These are phyloP conservation scores for Onygenales sp. DNA, from an alignment of 2,329 filamentous ascomycete species.

Conservation along the genomic window DNA sequence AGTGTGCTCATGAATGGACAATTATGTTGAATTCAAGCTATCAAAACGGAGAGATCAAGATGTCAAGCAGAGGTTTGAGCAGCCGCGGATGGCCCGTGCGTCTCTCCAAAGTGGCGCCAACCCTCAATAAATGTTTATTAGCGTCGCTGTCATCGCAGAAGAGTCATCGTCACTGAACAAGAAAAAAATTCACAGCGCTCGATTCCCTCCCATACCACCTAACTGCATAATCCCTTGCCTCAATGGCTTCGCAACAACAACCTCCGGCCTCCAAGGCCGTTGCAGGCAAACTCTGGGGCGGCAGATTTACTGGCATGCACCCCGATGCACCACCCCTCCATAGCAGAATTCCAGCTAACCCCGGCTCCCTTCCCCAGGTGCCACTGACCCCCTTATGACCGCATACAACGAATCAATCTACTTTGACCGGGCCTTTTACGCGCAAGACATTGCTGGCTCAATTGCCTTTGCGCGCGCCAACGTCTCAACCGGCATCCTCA, in stretches of 20 bases:
- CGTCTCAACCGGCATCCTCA: slow-evolving; percentile 60
- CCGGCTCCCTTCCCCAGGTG: slow-evolving; percentile 40
- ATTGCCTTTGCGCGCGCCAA: slow-evolving; percentile 73
- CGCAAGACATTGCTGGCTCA: slow-evolving; percentile 64
- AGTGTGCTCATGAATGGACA: too few relatives aligned
- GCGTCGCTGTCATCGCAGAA: neutral
- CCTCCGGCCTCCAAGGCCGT: slow-evolving; percentile 6
- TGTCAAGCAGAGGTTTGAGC: too few relatives aligned
- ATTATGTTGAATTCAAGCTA: too few relatives aligned
- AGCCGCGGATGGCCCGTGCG: too few relatives aligned
- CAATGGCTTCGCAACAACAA: slow-evolving; percentile 2
- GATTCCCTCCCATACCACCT: neutral
- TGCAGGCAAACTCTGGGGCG: slow-evolving; percentile 15
- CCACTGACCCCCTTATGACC: slow-evolving; percentile 69
- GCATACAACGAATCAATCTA: slow-evolving; percentile 70
- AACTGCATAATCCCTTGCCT: neutral
- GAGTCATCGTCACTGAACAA: neutral
- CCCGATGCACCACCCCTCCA: neutral
- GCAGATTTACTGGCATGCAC: slow-evolving; percentile 45
- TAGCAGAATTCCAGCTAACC: slow-evolving; percentile 3
- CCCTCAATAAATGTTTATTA: neutral
- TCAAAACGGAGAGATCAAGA: too few relatives aligned
- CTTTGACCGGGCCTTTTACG: slow-evolving; percentile 64
- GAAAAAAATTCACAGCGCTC: neutral
- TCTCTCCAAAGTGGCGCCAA: too few relatives aligned